Evolutionary conservation across 306 rosid genomes (phyloP).

Genomic region (Potentilla sterilis): DNA sequence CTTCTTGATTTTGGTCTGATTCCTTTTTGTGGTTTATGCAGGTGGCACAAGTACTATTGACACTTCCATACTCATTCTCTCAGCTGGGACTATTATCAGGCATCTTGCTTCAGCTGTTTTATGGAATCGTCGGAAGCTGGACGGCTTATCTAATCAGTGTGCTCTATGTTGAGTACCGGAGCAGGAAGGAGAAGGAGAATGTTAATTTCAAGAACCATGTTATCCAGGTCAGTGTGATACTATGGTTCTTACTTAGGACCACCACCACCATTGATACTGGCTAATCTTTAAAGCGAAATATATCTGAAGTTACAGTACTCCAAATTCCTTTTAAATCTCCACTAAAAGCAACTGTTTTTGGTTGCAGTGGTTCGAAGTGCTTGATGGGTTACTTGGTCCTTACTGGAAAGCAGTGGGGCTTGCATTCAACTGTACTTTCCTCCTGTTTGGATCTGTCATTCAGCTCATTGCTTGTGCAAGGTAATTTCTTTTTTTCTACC

Average conservation of each 20-base stretch:
- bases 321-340: background rate
- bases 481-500: slow-evolving; percentile 27
- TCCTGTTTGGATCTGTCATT: slow-evolving; percentile 93
- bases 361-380: slow-evolving; percentile 97
- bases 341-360: slow-evolving; percentile 17
- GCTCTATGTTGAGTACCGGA: slow-evolving; percentile 74
- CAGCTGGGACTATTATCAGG: slow-evolving; percentile 93
- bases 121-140: slow-evolving; percentile 94
- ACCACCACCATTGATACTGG: slow-evolving; percentile 14
- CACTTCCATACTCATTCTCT: slow-evolving; percentile 97
- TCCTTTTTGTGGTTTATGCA: slow-evolving; percentile 13
- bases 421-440: slow-evolving; percentile 97
- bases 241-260: slow-evolving; percentile 6
- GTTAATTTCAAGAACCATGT: slow-evolving; percentile 92
- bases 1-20: background rate
- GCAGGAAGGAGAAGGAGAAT: slow-evolving; percentile 92
- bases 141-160: slow-evolving; percentile 95
- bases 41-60: slow-evolving; percentile 95
- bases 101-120: slow-evolving; percentile 69
- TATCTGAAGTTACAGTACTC: slow-evolving; percentile 2
- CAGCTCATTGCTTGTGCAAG: slow-evolving; percentile 99
- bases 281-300: slow-evolving; percentile 16
- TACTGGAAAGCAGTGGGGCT: slow-evolving; percentile 91
- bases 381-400: slow-evolving; percentile 90
- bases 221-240: slow-evolving; percentile 63